phyloP scores from a whole-genome alignment of 495 filamentous ascomycete genomes.

The Apodospora peruviana region DNA sequence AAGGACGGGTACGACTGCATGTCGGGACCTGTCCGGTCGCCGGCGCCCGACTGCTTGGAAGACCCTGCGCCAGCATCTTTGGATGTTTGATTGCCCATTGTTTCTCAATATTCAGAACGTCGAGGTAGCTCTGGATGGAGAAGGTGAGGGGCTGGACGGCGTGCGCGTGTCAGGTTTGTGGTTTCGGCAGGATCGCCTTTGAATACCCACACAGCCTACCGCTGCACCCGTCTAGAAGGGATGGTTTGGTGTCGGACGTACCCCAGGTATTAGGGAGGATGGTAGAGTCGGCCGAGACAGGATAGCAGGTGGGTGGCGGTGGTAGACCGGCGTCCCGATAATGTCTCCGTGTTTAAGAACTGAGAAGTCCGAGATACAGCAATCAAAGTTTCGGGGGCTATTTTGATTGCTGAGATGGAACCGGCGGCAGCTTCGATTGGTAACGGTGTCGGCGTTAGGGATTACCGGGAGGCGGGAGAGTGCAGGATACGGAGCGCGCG shows the following conservation, averaged over 20 bases:
- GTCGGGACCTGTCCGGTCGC: constrained; percentile 26
- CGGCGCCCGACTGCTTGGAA: constrained; percentile 31
- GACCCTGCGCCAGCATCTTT: constrained; percentile 54
- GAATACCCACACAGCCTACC: constrained; percentile 39
- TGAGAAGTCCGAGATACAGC: constrained; percentile 8
- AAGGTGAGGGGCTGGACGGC: constrained; percentile 30
- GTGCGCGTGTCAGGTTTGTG: constrained; percentile 36
- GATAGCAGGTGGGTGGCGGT: constrained; percentile 39
- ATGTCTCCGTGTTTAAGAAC: constrained; percentile 35
- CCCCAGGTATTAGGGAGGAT: constrained; percentile 38
- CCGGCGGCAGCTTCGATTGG: constrained; percentile 1
- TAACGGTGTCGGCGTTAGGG: constrained; percentile 17
- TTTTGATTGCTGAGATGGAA: constrained; percentile 8
- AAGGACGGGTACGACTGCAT: constrained; percentile 86
- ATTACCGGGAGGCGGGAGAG: constrained; percentile 7
- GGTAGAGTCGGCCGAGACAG: constrained; percentile 41
- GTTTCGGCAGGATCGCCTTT: constrained; percentile 28
- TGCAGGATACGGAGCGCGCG: constrained; percentile 2
- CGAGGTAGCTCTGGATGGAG: constrained; percentile 21
- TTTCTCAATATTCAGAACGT: constrained; percentile 27
- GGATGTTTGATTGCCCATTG: constrained; percentile 91
- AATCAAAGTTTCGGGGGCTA: constrained; percentile 11
- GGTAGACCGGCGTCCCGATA: constrained; percentile 37
- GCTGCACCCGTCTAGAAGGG: constrained; percentile 35
- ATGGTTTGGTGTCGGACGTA: constrained; percentile 7